A percentile compares a stretch with the other conserved stretches of the same genome.
Evolutionary conservation across 345 rosid species (phyloP).

Genomic region (Lepidium africanum): DNA sequence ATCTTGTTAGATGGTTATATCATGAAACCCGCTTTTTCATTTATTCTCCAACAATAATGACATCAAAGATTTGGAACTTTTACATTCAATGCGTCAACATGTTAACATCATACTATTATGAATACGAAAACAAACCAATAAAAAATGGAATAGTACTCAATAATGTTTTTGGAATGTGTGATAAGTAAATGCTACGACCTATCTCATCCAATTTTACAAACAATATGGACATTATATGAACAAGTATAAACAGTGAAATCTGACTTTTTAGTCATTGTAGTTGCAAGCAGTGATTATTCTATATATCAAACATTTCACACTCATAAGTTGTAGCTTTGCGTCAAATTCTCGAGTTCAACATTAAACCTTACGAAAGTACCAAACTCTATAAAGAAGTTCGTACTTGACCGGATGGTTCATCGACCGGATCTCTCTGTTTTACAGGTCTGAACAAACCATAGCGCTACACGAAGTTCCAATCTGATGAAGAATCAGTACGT

Average conservation of each 20-base stretch:
- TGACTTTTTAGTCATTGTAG: not conserved
- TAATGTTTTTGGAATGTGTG: conserved; percentile 18
- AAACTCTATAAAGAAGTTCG: not conserved
- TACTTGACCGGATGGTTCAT: conserved; percentile 2
- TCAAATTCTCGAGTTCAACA: not conserved
- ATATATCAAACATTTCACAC: conserved; percentile 12
- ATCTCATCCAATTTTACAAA: not conserved
- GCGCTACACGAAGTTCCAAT: not conserved
- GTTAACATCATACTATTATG: conserved; percentile 1
- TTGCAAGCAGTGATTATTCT: conserved; percentile 24
- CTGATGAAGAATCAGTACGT: not conserved
- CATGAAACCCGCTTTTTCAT: conserved; percentile 21
- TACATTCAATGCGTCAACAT: conserved; percentile 3
- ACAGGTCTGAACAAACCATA: not conserved
- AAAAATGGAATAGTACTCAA: not conserved
- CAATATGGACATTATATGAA: conserved; percentile 11
- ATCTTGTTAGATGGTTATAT: conserved; percentile 7
- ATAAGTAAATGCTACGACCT: conserved; percentile 20
- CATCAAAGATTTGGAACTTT: conserved; percentile 5
- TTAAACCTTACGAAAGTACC: not conserved
- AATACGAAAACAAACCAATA: not conserved
- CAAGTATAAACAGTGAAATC: not conserved
- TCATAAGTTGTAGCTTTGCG: conserved; percentile 6
- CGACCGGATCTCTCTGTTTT: not conserved
- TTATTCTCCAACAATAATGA: not conserved